phyloP scores from a whole-genome alignment of 495 filamentous ascomycete genomes.

The Sabuloglossum arenarium region DNA sequence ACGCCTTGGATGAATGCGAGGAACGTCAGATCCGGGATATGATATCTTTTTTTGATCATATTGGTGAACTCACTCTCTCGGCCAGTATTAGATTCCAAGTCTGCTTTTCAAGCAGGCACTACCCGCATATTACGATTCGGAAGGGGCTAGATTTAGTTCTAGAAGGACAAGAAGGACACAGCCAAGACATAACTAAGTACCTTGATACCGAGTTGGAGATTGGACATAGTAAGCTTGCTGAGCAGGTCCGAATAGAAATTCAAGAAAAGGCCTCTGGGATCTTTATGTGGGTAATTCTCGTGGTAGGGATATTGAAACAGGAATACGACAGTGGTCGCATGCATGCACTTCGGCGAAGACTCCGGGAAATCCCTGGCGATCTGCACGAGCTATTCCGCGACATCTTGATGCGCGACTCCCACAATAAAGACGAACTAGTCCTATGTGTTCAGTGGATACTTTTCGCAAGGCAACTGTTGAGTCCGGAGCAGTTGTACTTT shows the following conservation, averaged over 20 bases:
- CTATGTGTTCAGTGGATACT: constrained; percentile 23
- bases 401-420: constrained; percentile 16
- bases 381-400: constrained; percentile 17
- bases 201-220: constrained; percentile 6
- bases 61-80: constrained; percentile 10
- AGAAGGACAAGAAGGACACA: constrained; percentile 11
- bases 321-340: constrained; percentile 12
- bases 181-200: constrained; percentile 9
- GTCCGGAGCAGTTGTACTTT: constrained; percentile 18
- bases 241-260: too few species aligned
- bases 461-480: constrained; percentile 16
- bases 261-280: constrained; percentile 5
- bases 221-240: too few species aligned
- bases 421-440: constrained; percentile 13
- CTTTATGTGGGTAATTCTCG: constrained; percentile 19
- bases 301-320: constrained; percentile 14
- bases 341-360: constrained; percentile 7
- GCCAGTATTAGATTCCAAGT: constrained; percentile 7
- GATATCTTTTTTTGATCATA: constrained; percentile 16
- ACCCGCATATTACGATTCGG: constrained; percentile 15
- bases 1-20: constrained; percentile 24
- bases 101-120: constrained; percentile 20
- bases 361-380: constrained; percentile 17
- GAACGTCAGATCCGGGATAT: constrained; percentile 18
- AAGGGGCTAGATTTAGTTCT: constrained; percentile 7